Base-by-base conservation (phyloP, 2,329 filamentous ascomycete genomes). In the Fusarium sp. region DNA sequence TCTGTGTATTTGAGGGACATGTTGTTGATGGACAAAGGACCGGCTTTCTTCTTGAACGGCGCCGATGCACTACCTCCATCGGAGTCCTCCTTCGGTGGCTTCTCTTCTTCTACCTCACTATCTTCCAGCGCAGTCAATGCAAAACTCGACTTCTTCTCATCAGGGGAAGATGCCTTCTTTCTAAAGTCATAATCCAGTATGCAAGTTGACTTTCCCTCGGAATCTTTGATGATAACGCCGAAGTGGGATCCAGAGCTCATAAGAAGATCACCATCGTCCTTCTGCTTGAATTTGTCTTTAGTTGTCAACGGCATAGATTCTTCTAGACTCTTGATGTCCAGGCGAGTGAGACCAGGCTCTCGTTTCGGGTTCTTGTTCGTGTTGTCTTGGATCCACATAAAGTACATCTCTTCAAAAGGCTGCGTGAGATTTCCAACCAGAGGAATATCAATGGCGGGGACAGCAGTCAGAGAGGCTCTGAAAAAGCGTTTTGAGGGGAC, bases 1-100 rank as follows among this genome's bases (percentile, higher is more conserved):
- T 78, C 64, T 20, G 73, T 72, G 68, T 81, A 83, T 55, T 81
- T 77, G 52, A 85, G 73, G 2, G 79, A 78, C 22, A 85, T 70
- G 46, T 80, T 81, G 52, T 68, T 75, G 54, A 84, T 79, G 0
- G 76, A 73, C 1, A 85, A 56, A 1, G 80, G 77, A 3, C 80
- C 79, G 2, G 71, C 35, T 31, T 67, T 77, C 65, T 80, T 82
- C 62, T 81, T 80, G 45, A 73, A 64, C 1, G 75, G 74, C 2
- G 77, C 80, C 42, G 25, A 36, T 49, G 57, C 17, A 22, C 29
- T 49, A 9, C 46, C 29, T 33, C 46, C 46, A 3, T 49, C 29
- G 5, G 46, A 33, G 14, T 49, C 46, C 3, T 27, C 22, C 7
- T 27, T 45, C 4, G 22, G 42, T 27, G 29, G 14, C 9, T 49